Evolutionary conservation across 2,329 filamentous ascomycete genomes (phyloP), one percentile per base, ranked within the genome.

Genomic region (Fusarium sp.): DNA sequence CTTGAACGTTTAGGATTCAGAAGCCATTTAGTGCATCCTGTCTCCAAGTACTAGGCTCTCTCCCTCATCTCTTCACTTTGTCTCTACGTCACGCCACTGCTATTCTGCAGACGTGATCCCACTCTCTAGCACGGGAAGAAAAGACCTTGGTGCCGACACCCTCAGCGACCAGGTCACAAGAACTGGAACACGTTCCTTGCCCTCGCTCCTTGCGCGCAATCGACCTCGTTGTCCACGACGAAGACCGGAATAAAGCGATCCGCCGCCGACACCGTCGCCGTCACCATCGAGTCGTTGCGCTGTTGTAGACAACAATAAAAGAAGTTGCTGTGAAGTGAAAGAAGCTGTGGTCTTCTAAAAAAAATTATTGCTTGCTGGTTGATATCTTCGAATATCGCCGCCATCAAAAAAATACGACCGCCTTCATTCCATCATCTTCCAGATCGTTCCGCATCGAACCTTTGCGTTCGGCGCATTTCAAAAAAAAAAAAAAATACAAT

Each of bases 101-200:
- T 57, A 8, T 44, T 6, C 17, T 8, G 69, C 66, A 56, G 58
- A 59, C 68, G 69, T 65, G 61, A 69, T 62, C 64, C 47, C 69
- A 53, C 62, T 71, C 71, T 70, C 73, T 72, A 68, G 65, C 47
- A 52, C 69, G 40, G 62, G 61, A 71, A 66, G 59, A 71, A 49
- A 65, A 70, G 63, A 62, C 51, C 44, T 58, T 57, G 71, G 75
- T 73, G 58, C 71, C 76, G 72, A 75, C 71, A 65, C 52, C 54
- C 57, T 61, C 38, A 60, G 72, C 77, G 73, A 76, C 64, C 70
- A 73, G 73, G 72, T 70, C 68, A 76, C 53, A 76, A 76, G 78
- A 79, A 81, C 80, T 82, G 80, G 75, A 82, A 83, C 60, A 83
- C 81, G 81, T 81, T 81, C 74, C 71, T 79, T 77, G 69, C 43